Base-by-base conservation (phyloP, 2,329 filamentous ascomycete species). In the Fusarium devonianum region DNA sequence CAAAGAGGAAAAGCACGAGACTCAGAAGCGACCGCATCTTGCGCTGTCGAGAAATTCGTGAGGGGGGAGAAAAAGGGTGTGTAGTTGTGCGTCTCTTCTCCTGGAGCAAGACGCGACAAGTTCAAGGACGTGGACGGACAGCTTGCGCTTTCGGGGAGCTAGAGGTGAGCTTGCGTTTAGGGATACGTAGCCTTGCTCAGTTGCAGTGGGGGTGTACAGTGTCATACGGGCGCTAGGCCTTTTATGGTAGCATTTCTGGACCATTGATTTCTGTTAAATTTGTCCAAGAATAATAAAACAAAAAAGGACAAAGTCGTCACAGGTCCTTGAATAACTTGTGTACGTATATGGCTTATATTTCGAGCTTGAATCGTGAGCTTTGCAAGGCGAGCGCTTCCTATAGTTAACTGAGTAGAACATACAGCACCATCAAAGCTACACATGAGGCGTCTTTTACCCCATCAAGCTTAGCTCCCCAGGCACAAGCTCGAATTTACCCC, bases 1-100 rank as follows among this genome's bases (percentile, higher is more conserved):
- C 75, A 56, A 90, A 79, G 58, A 84, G 78, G 66, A 92, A 76
- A 53, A 90, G 73, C 59, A 91, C 75, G 68, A 90, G 79, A 65
- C 87, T 87, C 75, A 88, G 73, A 69, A 88, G 75, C 78, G 87
- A 89, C 82, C 85, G 83, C 90, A 95, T 94, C 39, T 64, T 42
- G 23, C 30, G 21, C 18, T 36, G 9, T 32, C 23, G 23, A 12
- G 21, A 23, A 13, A 10, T 25, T 34, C 17, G 17, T 7, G 43
- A 29, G 14, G n/a, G 7, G 16, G 34, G 22, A 33, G 11, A 14
- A 39, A 12, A 41, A 22, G 41, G 40, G 41, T 40, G 29, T 40
- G 33, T 44, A 25, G 33, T 58, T 47, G 48, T 37, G 35, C 45
- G 21, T 56, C 29, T 49, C 42, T 34, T 32, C 44, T 41, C 37